Evolutionary conservation across 768 basidiomycete genomes (phyloP).

Genomic region (Boletales sp.): DNA sequence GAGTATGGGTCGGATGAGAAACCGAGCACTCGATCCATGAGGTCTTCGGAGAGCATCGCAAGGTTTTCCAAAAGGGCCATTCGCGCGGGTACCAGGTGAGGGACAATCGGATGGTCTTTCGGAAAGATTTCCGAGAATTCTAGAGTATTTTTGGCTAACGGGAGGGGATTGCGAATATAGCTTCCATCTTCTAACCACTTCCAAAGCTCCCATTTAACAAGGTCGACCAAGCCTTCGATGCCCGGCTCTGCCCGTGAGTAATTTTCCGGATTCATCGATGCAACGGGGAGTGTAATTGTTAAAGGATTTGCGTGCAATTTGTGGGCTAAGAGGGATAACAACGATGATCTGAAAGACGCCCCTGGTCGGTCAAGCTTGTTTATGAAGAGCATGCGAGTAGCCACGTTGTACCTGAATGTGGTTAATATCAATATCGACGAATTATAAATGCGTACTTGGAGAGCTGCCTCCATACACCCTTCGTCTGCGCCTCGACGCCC

Average conservation of each 20-base stretch:
- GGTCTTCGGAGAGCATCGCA: constrained; percentile 73
- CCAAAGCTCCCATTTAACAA: constrained; percentile 83
- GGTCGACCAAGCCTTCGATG: constrained; percentile 78
- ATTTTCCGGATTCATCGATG: constrained; percentile 65
- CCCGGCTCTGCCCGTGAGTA: constrained; percentile 78
- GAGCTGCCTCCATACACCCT: constrained; percentile 84
- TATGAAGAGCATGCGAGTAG: constrained; percentile 74
- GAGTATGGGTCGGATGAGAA: constrained; percentile 55
- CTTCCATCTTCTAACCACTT: constrained; percentile 59
- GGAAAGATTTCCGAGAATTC: constrained; percentile 44
- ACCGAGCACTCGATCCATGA: constrained; percentile 70
- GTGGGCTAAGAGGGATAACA: constrained; percentile 71
- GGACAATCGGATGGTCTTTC: constrained; percentile 60
- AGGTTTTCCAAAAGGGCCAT: constrained; percentile 71
- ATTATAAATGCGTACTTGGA: constrained; percentile 57
- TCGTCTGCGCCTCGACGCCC: constrained; percentile 88
- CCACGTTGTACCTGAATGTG: constrained; percentile 65
- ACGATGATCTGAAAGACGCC: constrained; percentile 69
- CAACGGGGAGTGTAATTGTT: constrained; percentile 66
- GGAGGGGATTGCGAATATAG: constrained; percentile 43
- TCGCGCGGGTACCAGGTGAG: constrained; percentile 65
- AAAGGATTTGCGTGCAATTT: constrained; percentile 74
- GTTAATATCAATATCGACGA: constrained; percentile 4
- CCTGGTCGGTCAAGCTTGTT: constrained; percentile 90
- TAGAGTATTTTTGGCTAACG: constrained; percentile 46